Conservation (phyloP, 805 yeast genomes). For the Monosporozyma aerobia region DNA sequence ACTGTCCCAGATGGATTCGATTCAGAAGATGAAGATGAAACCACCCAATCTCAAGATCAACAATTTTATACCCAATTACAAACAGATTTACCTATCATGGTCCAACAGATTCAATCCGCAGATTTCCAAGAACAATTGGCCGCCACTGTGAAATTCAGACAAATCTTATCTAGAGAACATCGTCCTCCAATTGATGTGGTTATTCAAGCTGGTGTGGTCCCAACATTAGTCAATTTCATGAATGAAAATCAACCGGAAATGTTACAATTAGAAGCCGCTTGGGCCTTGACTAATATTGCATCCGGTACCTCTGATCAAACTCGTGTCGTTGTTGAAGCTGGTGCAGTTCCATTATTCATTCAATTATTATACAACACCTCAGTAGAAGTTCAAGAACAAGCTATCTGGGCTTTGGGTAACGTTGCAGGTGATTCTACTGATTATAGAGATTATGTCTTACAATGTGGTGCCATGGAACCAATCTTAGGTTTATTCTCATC, state of each 20-base stretch:
- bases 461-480: constrained; percentile 82
- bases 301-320: constrained; percentile 90
- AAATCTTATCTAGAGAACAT: constrained; percentile 84
- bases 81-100: constrained; percentile 74
- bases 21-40: constrained; percentile 46
- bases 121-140: constrained; percentile 73
- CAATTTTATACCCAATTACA: constrained; percentile 41
- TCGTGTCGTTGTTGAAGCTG: constrained; percentile 78
- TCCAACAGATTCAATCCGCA: constrained; percentile 65
- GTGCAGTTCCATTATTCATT: constrained; percentile 89
- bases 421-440: constrained; percentile 95
- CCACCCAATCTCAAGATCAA: constrained; percentile 31
- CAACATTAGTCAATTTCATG: constrained; percentile 83
- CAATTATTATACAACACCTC: constrained; percentile 70
- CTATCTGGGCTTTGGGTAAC: constrained; percentile 98
- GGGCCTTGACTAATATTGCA: constrained; percentile 99
- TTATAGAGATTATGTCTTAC: constrained; percentile 82
- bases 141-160: constrained; percentile 90
- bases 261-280: constrained; percentile 94
- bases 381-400: constrained; percentile 92
- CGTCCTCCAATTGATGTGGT: constrained; percentile 95
- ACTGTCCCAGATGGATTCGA: constrained; percentile 39
- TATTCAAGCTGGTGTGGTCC: constrained; percentile 87
- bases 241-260: constrained; percentile 65
- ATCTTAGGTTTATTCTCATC: constrained; percentile 69